These are phyloP conservation scores for Neurospora intermedia DNA, from an alignment of 495 filamentous ascomycete species.

Conservation along the genomic window DNA sequence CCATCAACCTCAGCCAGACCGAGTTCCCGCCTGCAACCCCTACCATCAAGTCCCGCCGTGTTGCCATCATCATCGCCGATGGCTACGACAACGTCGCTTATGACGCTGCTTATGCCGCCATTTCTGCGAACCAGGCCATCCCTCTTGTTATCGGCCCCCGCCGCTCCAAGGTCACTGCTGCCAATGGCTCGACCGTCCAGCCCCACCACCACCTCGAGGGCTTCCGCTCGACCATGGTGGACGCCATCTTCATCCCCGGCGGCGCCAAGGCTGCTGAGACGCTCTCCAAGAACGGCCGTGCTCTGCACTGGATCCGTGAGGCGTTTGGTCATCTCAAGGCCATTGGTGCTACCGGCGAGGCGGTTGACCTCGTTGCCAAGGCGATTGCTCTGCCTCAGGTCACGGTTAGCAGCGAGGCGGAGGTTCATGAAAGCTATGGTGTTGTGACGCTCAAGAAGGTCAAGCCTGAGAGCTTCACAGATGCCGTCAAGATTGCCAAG, in stretches of 20 bases:
- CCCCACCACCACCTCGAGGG: conserved; percentile 78
- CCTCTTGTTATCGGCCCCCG: conserved; percentile 61
- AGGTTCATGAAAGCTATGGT: conserved; percentile 57
- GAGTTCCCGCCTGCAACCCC: conserved; percentile 53
- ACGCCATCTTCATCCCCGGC: conserved; percentile 71
- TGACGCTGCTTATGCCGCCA: conserved; percentile 48
- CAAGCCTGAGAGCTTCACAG: conserved; percentile 42
- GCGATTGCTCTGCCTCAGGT: conserved; percentile 48
- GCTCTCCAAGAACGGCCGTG: conserved; percentile 62
- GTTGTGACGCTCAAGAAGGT: conserved; percentile 49
- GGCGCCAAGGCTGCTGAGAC: conserved; percentile 49
- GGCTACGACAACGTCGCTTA: conserved; percentile 64
- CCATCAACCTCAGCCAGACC: conserved; percentile 55
- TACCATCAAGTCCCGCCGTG: conserved; percentile 58
- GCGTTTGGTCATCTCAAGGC: conserved; percentile 73
- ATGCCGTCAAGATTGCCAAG: conserved; percentile 47
- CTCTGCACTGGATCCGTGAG: conserved; percentile 75
- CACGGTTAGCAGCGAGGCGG: conserved; percentile 32
- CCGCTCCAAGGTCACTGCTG: conserved; percentile 49
- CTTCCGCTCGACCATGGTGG: conserved; percentile 77
- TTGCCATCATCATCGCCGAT: conserved; percentile 74
- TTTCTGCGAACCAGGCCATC: conserved; percentile 51
- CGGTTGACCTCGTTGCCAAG: conserved; percentile 50
- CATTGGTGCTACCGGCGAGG: conserved; percentile 64
- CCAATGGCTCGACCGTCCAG: conserved; percentile 45